Evolutionary conservation across 1,284 basidiomycete genomes (phyloP).

Genomic region (Agroathelia rolfsii): DNA sequence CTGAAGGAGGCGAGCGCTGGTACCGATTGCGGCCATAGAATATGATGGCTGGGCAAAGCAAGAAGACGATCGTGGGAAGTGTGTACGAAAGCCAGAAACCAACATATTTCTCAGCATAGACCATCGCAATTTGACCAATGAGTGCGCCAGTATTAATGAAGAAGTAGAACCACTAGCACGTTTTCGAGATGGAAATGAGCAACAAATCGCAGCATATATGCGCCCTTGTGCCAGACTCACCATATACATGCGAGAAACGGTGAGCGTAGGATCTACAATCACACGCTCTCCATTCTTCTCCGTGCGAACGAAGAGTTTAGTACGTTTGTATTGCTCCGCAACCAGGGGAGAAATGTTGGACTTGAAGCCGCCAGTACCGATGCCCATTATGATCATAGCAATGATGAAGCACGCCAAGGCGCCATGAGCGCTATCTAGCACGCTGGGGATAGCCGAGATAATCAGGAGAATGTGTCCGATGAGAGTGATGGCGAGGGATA

Average conservation of each 20-base stretch:
- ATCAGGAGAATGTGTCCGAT: conserved; percentile 71
- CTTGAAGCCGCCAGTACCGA: conserved; percentile 74
- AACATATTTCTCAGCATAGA: conserved; percentile 67
- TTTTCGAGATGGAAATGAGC: background rate
- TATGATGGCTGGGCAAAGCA: conserved; percentile 65
- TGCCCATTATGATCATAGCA: conserved; percentile 59
- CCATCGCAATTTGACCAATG: conserved; percentile 60
- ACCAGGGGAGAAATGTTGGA: conserved; percentile 71
- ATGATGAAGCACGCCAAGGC: conserved; percentile 57
- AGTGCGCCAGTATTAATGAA: conserved; percentile 75
- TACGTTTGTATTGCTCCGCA: conserved; percentile 65
- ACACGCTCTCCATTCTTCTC: conserved; percentile 63
- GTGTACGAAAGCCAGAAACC: conserved; percentile 66
- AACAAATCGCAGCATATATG: background rate
- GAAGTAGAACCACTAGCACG: conserved; percentile 59
- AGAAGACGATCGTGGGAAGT: conserved; percentile 59
- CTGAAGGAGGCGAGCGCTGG: conserved; percentile 57
- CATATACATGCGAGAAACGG: conserved; percentile 66
- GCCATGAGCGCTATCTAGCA: conserved; percentile 48
- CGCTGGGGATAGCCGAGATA: conserved; percentile 58
- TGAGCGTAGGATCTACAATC: conserved; percentile 72
- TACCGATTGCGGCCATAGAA: conserved; percentile 59
- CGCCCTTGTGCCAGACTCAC: conserved; percentile 20
- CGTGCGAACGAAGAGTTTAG: conserved; percentile 43
- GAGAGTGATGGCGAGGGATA: conserved; percentile 44